Conservation (phyloP, 2,329 filamentous ascomycete genomes). For the Fusarium mangiferae region DNA sequence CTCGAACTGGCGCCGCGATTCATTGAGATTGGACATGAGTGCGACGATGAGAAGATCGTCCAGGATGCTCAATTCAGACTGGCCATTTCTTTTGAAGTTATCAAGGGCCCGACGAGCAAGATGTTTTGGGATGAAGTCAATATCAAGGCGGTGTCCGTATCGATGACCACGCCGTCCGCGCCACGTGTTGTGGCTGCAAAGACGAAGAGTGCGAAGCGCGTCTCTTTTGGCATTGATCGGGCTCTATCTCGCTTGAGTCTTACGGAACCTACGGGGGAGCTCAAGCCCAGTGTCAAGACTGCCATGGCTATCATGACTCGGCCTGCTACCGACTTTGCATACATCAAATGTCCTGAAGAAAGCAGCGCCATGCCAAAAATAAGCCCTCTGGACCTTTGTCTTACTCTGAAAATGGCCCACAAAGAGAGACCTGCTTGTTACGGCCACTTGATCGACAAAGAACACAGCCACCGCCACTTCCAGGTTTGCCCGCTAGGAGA, state of each 20-base stretch:
- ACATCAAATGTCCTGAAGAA: background rate
- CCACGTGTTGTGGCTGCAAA: background rate
- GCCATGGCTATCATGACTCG: background rate
- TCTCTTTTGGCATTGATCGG: background rate
- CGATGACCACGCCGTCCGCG: accelerated
- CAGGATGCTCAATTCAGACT: slow-evolving; percentile 10
- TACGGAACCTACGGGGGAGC: accelerated
- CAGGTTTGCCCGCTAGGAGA: background rate
- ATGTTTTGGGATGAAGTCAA: slow-evolving; percentile 13
- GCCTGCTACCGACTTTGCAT: background rate
- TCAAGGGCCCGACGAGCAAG: background rate
- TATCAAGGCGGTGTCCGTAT: background rate
- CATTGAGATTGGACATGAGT: background rate
- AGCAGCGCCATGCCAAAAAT: background rate
- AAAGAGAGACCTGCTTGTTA: background rate
- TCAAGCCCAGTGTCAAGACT: accelerated
- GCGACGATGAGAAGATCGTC: background rate
- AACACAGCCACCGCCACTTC: background rate
- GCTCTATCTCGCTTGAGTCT: accelerated
- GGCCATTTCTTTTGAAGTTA: slow-evolving; percentile 6
- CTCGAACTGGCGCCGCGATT: background rate
- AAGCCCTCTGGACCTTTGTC: background rate
- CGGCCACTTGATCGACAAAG: background rate
- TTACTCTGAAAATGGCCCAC: background rate
- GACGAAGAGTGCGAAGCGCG: background rate